Base-by-base conservation (phyloP, 2,329 filamentous ascomycete species). In the Hypoxylon sp. region DNA sequence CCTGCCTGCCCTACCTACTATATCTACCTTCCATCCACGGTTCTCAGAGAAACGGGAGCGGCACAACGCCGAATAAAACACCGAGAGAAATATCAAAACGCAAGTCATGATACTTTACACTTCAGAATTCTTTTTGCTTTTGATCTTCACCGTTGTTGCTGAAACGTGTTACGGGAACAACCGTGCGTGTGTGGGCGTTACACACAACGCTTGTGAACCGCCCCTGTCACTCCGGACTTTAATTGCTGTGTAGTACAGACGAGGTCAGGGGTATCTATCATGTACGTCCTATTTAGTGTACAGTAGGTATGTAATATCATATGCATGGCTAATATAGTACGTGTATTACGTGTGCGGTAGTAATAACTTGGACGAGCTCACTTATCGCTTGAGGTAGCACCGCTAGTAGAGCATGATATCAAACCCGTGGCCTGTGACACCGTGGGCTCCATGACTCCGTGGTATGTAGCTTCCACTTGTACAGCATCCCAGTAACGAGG, bases 141-240 rank as follows among this genome's bases (percentile, higher is more conserved):
- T 41, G 37, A 41, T 41, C 37, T 41, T 41, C 37, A 11, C 7
- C 47, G 47, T 27, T 23, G 27, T 34, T 59, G 56, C 39, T 59
- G 54, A 63, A 59, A 63, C 61, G 47, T 39, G 54, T 59, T 50
- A 27, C 54, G 54, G 61, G 43, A 54, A 47, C 43, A 39, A 39
- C 60, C 60, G 60, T 57, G 52, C 60, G 48, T 27, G 48, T 12
- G 47, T 51, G 48, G 37, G 48, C 19, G 47, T 51, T 21, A 25
- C 45, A 57, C 59, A n/a, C 51, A 14, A 25, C 23, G 39, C 12
- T 19, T 29, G 16, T 21, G 32, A 27, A 16, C 39, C 41, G 21
- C n/a, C 21, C 30, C 16, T 34, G 16, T 14, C 19, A 6, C 37
- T 25, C 39, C 34, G 21, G 30, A 21, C 32, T 51, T 45, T 58